Base-by-base conservation (phyloP, 495 filamentous ascomycete genomes). In the Talaromyces wortmannii region DNA sequence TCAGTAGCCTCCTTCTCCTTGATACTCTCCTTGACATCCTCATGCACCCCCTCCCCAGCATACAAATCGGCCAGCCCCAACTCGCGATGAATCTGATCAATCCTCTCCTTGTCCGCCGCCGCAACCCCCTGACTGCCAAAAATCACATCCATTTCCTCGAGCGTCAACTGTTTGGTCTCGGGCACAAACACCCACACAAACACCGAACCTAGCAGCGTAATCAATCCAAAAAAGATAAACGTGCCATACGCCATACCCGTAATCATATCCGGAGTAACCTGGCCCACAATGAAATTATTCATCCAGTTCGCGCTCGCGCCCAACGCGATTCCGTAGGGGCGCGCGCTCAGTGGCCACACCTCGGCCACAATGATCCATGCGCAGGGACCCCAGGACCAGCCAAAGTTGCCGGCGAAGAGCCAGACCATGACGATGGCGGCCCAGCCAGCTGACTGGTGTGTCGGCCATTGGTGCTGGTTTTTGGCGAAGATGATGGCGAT, bases 221-320 rank as follows among this genome's bases (percentile, higher is more conserved):
- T 65, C 16, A 84, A 43, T 0, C 85, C 87, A 59, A 90, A 90
- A 57, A 90, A 76, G 45, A 89, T 80, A 57, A 86, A 90, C 10
- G 87, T 88, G 55, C 86, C 87, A 66, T 86, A 90, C 4, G 72
- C 76, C 59, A 89, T 83, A 36, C 66, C 58, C 17, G 68, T 64
- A 7, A 91, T 73, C 84, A 90, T 85, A 59, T 86, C 81, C 0
- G 85, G 85, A 1, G 86, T 89, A n/a, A 88, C 84, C 69, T 86
- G 81, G 15, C 84, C 84, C 51, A 89, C 82, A 55, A 79, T 80
- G 59, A 81, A 81, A 64, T 85, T 88, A 57, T 79, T 82, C 75
- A 86, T 73, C 78, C 83, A 75, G 16, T 15, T 59, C 51, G 23
- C 16, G 16, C 43, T 48, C 8, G 86, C 87, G 18, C 85, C 85